Evolutionary conservation across 257 asterid genomes (phyloP).

Genomic region (Ilex asprella): DNA sequence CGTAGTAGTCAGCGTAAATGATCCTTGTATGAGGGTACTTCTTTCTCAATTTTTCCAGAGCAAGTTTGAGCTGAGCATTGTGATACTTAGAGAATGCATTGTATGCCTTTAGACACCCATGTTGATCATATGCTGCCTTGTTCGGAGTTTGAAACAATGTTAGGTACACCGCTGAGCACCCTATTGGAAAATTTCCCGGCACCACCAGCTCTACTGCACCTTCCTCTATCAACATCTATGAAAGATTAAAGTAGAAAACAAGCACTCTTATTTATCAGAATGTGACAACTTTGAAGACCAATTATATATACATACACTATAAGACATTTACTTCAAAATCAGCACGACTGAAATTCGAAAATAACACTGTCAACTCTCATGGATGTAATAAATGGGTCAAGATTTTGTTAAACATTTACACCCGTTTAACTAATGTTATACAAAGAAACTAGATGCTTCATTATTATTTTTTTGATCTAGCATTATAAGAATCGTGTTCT

Average conservation of each 20-base stretch:
- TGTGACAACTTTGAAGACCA: not conserved
- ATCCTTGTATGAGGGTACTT: conserved; percentile 57
- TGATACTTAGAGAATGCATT: conserved; percentile 62
- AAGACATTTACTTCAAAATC: no score
- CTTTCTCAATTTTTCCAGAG: conserved; percentile 34
- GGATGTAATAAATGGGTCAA: no score
- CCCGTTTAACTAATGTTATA: no score
- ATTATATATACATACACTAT: no score
- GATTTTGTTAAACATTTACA: no score
- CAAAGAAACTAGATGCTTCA: no score
- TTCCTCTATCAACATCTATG: conserved; percentile 57
- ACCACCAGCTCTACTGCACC: conserved; percentile 68
- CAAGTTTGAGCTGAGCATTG: conserved; percentile 50
- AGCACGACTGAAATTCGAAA: no score
- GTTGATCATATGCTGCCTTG: conserved; percentile 43
- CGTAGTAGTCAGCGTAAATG: conserved; percentile 68
- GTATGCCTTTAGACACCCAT: conserved; percentile 63
- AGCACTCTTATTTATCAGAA: not conserved
- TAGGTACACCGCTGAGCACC: conserved; percentile 65
- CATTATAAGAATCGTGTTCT: no score
- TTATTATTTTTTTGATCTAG: no score
- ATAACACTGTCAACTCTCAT: no score
- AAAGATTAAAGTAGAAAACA: not conserved
- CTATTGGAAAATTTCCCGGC: conserved; percentile 73
- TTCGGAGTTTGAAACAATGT: conserved; percentile 49